Conservation (phyloP, 148 eudicot species). For the Nepenthes mirabilis region DNA sequence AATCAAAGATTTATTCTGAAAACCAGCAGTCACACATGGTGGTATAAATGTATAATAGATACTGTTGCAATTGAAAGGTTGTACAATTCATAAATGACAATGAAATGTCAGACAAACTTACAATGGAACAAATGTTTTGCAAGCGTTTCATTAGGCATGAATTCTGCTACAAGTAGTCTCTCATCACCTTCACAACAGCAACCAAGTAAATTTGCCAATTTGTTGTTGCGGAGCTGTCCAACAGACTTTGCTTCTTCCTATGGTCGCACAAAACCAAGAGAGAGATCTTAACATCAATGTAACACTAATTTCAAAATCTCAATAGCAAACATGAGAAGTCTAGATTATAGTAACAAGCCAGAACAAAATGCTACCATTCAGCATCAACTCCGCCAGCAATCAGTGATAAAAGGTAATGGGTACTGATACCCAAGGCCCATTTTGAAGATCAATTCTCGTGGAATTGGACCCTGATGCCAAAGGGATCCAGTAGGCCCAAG, state of each 20-base stretch:
- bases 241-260: conserved; percentile 95
- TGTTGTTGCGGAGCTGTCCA: conserved; percentile 75
- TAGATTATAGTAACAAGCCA: too few species aligned
- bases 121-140: conserved; percentile 93
- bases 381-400: too few species aligned
- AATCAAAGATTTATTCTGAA: not conserved
- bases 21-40: not conserved
- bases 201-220: conserved; percentile 80
- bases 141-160: conserved; percentile 92
- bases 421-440: too few species aligned
- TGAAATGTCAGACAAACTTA: conserved; percentile 24
- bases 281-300: not conserved
- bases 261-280: not conserved
- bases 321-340: too few species aligned
- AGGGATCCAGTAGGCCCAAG: too few species aligned
- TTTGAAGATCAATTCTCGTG: too few species aligned
- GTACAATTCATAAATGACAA: not conserved
- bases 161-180: conserved; percentile 89
- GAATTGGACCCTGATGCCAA: too few species aligned
- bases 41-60: not conserved
- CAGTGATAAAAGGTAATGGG: too few species aligned
- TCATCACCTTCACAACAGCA: conserved; percentile 89
- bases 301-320: too few species aligned
- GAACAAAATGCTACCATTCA: too few species aligned
- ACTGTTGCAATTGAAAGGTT: not conserved